Conservation (phyloP, 371 early-diverging fungal species). For the Haplosporangium sp. region DNA sequence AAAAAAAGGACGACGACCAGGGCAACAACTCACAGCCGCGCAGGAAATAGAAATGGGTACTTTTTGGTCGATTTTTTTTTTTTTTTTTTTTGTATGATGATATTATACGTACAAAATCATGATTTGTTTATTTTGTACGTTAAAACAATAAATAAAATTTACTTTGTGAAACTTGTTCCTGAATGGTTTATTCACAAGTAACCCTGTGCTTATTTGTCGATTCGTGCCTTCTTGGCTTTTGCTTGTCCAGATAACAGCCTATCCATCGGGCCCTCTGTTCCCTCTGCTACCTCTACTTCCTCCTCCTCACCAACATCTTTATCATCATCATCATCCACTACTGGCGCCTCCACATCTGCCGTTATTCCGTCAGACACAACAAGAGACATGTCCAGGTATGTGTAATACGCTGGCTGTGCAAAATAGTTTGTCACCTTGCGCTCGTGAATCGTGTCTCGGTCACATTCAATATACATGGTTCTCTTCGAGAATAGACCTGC, state of each 20-base stretch:
- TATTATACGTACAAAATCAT: not conserved
- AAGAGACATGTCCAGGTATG: constrained; percentile 31
- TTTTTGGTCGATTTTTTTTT: too few species aligned
- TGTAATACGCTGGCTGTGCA: constrained; percentile 31
- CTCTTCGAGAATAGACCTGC: constrained; percentile 35
- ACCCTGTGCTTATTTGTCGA: not conserved
- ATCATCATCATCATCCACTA: constrained; percentile 3
- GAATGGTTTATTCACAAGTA: too few species aligned
- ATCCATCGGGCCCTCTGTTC: constrained; percentile 10
- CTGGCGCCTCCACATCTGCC: not conserved
- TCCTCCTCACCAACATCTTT: not conserved
- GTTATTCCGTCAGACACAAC: constrained; percentile 2
- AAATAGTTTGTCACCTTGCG: constrained; percentile 45
- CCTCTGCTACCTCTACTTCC: constrained; percentile 11
- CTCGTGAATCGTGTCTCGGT: constrained; percentile 36
- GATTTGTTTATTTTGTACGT: not conserved
- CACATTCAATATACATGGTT: constrained; percentile 16
- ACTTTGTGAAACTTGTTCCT: too few species aligned
- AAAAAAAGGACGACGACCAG: not conserved
- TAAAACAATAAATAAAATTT: too few species aligned
- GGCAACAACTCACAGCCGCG: too few species aligned
- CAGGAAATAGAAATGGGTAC: too few species aligned
- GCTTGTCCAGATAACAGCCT: not conserved
- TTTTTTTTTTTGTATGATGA: too few species aligned
- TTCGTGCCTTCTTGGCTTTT: not conserved